These are phyloP conservation scores for Colletotrichum chrysophilum DNA, from an alignment of 2,329 filamentous ascomycete species.

Conservation along the genomic window DNA sequence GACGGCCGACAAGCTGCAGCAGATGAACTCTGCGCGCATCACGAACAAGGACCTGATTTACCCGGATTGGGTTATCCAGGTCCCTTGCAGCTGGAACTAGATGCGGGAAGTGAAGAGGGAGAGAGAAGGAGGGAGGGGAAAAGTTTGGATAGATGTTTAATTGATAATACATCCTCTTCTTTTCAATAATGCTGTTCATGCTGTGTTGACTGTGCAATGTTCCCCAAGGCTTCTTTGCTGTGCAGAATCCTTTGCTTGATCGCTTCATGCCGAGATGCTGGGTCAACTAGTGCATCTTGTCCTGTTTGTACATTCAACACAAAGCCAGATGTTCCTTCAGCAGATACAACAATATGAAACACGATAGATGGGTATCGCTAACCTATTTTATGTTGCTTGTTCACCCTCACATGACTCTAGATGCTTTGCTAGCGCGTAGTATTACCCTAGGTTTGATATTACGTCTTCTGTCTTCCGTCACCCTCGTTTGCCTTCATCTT, in stretches of 20 bases:
- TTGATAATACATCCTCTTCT: not conserved
- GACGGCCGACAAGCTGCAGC: not conserved
- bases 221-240: accelerated
- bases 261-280: not conserved
- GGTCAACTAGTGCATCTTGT: not conserved
- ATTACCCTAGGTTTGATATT: not conserved
- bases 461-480: not conserved
- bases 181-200: accelerated
- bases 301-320: not conserved
- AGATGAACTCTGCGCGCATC: not conserved
- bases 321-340: not conserved
- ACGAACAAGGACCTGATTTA: not conserved
- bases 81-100: not conserved
- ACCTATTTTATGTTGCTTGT: accelerated
- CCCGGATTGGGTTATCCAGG: not conserved
- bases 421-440: not conserved
- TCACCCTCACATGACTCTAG: not conserved
- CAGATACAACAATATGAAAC: not conserved
- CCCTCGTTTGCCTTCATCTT: not conserved
- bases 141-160: not conserved
- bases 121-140: not conserved
- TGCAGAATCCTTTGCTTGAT: not conserved
- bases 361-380: not conserved
- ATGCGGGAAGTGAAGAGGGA: not conserved
- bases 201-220: accelerated